Evolutionary conservation across 176 grass and related monocot species (phyloP).

Genomic region (sorghum (Sorghum bicolor)): DNA sequence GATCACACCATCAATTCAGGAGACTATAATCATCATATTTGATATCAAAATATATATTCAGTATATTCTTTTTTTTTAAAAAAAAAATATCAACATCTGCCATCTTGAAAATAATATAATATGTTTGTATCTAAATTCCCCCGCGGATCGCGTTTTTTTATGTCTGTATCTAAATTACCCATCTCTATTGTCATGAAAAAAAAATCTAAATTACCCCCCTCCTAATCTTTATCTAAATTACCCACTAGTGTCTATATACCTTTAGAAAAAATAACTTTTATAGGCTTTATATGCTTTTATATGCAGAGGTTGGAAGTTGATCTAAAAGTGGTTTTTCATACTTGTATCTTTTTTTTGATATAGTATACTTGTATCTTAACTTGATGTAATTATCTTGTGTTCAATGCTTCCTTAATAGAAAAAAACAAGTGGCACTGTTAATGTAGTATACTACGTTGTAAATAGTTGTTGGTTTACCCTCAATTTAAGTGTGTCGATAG

Average conservation of each 20-base stretch:
- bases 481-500: constrained; percentile 5
- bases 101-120: neutral
- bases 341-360: too few relatives aligned
- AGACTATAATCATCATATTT: neutral
- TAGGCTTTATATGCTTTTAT: neutral
- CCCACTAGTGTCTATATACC: neutral
- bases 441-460: neutral
- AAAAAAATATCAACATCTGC: too few relatives aligned
- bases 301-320: neutral
- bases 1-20: neutral
- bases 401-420: neutral
- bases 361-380: neutral
- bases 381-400: neutral
- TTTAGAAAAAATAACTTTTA: neutral
- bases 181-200: neutral
- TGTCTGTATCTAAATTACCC: neutral
- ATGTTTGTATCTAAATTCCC: too few relatives aligned
- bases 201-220: neutral
- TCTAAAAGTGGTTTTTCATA: neutral
- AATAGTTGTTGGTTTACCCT: constrained; percentile 20
- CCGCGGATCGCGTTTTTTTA: too few relatives aligned
- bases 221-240: neutral
- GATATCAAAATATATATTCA: too few relatives aligned
- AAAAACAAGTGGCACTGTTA: neutral
- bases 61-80: too few relatives aligned